Evolutionary conservation across 306 rosid genomes (phyloP).

Genomic region (Begonia loranthoides): DNA sequence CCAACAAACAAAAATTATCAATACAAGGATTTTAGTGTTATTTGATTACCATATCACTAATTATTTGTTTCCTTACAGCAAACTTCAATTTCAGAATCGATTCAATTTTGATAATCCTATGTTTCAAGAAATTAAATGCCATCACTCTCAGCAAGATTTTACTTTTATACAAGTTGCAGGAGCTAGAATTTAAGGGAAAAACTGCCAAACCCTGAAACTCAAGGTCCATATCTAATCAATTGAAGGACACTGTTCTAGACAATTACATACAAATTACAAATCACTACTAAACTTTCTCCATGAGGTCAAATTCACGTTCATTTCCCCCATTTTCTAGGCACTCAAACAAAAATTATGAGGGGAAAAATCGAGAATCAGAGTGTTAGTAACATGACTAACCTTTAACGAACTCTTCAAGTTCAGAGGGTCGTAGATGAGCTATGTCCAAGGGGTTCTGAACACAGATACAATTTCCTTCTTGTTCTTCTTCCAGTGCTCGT

Average conservation of each 20-base stretch:
- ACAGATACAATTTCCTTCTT: conserved; percentile 41
- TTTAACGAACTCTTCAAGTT: conserved; percentile 87
- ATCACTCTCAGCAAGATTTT: too few relatives aligned
- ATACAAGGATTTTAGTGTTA: too few relatives aligned
- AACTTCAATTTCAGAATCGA: too few relatives aligned
- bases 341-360: neutral
- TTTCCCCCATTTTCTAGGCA: neutral
- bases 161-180: too few relatives aligned
- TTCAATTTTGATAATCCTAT: too few relatives aligned
- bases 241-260: neutral
- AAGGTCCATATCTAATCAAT: too few relatives aligned
- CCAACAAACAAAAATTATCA: neutral
- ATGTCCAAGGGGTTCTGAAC: conserved; percentile 32
- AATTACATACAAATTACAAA: neutral
- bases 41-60: too few relatives aligned
- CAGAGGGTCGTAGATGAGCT: conserved; percentile 39
- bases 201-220: too few relatives aligned
- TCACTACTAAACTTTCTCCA: too few relatives aligned
- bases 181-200: too few relatives aligned
- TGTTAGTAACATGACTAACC: conserved; percentile 20
- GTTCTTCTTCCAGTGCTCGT: conserved; percentile 48
- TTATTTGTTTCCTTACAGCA: too few relatives aligned
- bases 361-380: neutral
- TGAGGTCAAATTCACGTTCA: neutral
- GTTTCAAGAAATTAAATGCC: too few relatives aligned